Evolutionary conservation across 139 green algal species (phyloP), one percentile per base, ranked within the genome.

Genomic region (Chlorella sp.): DNA sequence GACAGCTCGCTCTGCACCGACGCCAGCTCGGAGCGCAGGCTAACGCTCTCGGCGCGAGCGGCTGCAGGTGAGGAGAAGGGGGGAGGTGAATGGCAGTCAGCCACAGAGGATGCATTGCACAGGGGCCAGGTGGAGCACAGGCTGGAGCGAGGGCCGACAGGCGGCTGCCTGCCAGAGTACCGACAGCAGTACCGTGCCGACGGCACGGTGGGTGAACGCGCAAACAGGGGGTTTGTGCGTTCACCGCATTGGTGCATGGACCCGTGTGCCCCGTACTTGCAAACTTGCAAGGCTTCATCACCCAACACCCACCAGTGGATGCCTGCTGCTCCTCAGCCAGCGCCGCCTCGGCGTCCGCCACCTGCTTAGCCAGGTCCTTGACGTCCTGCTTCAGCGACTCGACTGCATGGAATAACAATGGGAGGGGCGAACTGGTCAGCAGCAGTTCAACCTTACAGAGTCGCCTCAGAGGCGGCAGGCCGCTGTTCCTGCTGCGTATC

Each of bases 11-110:
- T 78, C 51, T 86, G 85, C 9, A 92, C 70, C 0, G 73, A 72
- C 13, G 81, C 75, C 65, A 92, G 81, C 64, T 92, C 87, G 62
- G 60, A 84, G 65, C 83, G 82, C n/a, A 92, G 69, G 36, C 68
- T 20, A 34, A 82, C 87, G 43, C 73, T 81, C 80, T 92, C 89
- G 41, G 76, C 64, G 20, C 82, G 73, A 19, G 89, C 87, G 3
- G 69, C 76, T 56, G 41, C 69, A 82, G 28, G 38, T 13, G 30
- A 4, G 1, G 2, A n/a, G 2, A 20, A 20, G 20, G 26, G 26
- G 17, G 36, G 0, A 30, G 54, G 16, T 54, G 58, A 5, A 34
- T 32, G 73, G 20, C 17, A 40, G 6, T 9, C 43, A 38, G 41
- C 20, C 40, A 28, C 24, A 8, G 22, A 54, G 24, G 24, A 2